These are phyloP conservation scores for Ustilago sp. DNA, from an alignment of 1,284 basidiomycete genomes.

Conservation along the genomic window DNA sequence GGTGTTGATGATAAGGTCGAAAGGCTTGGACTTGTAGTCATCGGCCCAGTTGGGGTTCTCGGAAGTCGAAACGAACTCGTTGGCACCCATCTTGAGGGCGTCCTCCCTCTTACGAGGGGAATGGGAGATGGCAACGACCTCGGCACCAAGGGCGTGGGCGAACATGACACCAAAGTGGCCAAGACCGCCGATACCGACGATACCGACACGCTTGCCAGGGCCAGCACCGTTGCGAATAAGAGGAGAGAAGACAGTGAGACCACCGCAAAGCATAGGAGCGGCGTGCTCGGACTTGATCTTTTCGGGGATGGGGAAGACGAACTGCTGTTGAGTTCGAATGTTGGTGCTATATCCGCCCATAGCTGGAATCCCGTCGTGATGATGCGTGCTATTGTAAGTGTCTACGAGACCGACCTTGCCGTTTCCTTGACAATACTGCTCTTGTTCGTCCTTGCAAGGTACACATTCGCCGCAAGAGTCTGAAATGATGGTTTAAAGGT, in stretches of 20 bases:
- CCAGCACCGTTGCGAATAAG: constrained; percentile 76
- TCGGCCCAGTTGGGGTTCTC: constrained; percentile 64
- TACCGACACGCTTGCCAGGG: constrained; percentile 77
- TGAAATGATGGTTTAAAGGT: constrained; percentile 39
- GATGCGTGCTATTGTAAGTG: constrained; percentile 72
- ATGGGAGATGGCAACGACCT: constrained; percentile 79
- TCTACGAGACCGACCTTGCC: constrained; percentile 65
- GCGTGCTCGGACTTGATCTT: constrained; percentile 74
- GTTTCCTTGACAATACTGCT: constrained; percentile 64
- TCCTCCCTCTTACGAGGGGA: constrained; percentile 76
- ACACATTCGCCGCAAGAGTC: constrained; percentile 70
- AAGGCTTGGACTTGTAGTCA: constrained; percentile 61
- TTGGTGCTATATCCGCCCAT: constrained; percentile 78
- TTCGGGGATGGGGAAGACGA: constrained; percentile 79
- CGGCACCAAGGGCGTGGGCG: constrained; percentile 75
- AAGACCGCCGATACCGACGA: constrained; percentile 73
- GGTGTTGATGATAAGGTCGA: constrained; percentile 77
- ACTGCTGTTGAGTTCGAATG: constrained; percentile 77
- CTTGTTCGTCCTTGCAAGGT: constrained; percentile 72
- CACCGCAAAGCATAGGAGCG: constrained; percentile 75
- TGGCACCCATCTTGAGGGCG: constrained; percentile 76
- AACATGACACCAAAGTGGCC: constrained; percentile 73
- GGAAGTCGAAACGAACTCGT: constrained; percentile 68
- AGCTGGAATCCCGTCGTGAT: constrained; percentile 73
- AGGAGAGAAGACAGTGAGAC: constrained; percentile 78